Evolutionary conservation across 495 filamentous ascomycete genomes (phyloP).

Genomic region (Tuber magnatum): DNA sequence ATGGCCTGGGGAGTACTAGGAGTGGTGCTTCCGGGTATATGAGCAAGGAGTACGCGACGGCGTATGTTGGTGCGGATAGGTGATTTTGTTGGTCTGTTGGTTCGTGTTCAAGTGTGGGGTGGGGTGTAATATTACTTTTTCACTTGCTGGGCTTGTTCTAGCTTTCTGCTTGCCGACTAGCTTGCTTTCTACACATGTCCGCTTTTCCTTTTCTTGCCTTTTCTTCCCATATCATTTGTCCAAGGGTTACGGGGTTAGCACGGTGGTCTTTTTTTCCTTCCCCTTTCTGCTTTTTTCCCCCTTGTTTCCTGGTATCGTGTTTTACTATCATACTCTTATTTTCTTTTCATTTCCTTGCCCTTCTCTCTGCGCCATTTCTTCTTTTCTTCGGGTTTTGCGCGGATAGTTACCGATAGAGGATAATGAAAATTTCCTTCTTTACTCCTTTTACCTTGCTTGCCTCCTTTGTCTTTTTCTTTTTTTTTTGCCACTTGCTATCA

Average conservation of each 20-base stretch:
- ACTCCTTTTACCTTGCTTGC: background rate
- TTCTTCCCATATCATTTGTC: background rate
- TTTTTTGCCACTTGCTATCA: background rate
- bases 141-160: background rate
- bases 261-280: background rate
- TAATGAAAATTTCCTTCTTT: background rate
- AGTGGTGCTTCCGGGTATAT: conserved; percentile 16
- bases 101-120: background rate
- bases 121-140: conserved; percentile 3
- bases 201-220: background rate
- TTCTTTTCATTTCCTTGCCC: background rate
- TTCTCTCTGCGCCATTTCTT: background rate
- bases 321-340: background rate
- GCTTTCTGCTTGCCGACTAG: background rate
- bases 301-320: background rate
- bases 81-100: background rate
- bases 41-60: conserved; percentile 14
- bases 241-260: background rate
- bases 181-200: background rate
- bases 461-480: background rate
- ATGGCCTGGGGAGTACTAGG: conserved; percentile 5
- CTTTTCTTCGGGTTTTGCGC: background rate
- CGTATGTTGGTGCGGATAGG: conserved; percentile 13
- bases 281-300: background rate
- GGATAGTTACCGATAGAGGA: conserved; percentile 1